These are phyloP conservation scores for Xylaria sp. DNA, from an alignment of 2,329 filamentous ascomycete genomes.

Conservation along the genomic window DNA sequence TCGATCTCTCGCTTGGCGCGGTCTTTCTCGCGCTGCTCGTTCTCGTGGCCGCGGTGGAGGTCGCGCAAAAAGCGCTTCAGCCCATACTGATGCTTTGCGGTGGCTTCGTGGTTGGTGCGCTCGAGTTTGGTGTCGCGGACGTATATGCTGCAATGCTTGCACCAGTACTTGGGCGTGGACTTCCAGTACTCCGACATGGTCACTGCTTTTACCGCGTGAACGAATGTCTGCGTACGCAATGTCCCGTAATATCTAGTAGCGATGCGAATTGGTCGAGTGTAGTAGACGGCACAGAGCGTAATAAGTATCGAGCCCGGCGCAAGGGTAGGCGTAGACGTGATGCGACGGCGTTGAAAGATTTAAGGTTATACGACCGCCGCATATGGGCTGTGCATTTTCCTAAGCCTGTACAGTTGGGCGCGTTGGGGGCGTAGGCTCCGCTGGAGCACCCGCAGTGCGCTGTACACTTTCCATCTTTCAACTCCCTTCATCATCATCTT, in stretches of 20 bases:
- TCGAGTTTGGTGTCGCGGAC: slow-evolving; percentile 94
- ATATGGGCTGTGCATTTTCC: background rate
- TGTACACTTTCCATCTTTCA: background rate
- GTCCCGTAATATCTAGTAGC: background rate
- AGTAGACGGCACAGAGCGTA: background rate
- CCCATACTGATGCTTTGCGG: slow-evolving; percentile 82
- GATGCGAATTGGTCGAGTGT: background rate
- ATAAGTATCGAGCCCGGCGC: background rate
- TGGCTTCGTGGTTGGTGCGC: slow-evolving; percentile 87
- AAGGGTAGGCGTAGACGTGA: background rate
- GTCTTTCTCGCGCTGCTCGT: slow-evolving; percentile 82
- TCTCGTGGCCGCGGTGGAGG: slow-evolving; percentile 85
- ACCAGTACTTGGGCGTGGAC: slow-evolving; percentile 97
- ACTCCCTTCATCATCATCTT: background rate
- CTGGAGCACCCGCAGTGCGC: background rate
- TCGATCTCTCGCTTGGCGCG: slow-evolving; percentile 86
- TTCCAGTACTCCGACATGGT: slow-evolving; percentile 98
- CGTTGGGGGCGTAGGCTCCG: background rate
- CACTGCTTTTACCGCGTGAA: background rate
- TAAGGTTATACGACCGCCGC: background rate
- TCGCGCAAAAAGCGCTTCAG: slow-evolving; percentile 91
- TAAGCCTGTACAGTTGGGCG: background rate
- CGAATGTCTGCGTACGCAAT: background rate
- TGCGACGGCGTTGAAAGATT: background rate
- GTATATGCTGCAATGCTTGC: slow-evolving; percentile 92